Conservation (phyloP, 345 rosid genomes). For the Leavenworthia alabamica region DNA sequence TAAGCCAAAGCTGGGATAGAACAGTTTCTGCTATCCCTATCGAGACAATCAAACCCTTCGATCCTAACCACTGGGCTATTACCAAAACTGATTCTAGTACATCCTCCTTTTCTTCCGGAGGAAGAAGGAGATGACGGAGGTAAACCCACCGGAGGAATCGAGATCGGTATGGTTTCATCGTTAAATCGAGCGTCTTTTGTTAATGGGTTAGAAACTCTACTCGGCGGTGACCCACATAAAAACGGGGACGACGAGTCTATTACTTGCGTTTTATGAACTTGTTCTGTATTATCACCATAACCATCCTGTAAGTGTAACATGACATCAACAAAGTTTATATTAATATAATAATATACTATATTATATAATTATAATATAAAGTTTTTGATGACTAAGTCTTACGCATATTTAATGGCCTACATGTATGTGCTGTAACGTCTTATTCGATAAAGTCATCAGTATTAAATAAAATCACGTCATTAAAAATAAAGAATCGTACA, state of each 20-base stretch:
- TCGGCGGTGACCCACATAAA: constrained; percentile 98
- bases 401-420: too few relatives aligned
- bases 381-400: too few relatives aligned
- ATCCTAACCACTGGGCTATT: constrained; percentile 80
- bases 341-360: not conserved
- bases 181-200: constrained; percentile 81
- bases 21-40: constrained; percentile 68
- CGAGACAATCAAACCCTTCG: constrained; percentile 93
- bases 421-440: constrained; percentile 23
- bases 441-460: not conserved
- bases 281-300: constrained; percentile 53
- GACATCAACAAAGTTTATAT: too few relatives aligned
- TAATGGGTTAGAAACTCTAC: constrained; percentile 98
- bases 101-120: constrained; percentile 66
- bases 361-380: too few relatives aligned
- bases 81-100: constrained; percentile 68
- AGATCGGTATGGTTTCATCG: constrained; percentile 42
- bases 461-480: constrained; percentile 16
- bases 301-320: constrained; percentile 45
- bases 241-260: constrained; percentile 52
- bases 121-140: constrained; percentile 49
- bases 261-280: constrained; percentile 52
- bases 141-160: constrained; percentile 35
- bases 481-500: too few relatives aligned
- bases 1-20: constrained; percentile 89